phyloP scores from a whole-genome alignment of 2,329 filamentous ascomycete genomes.

The Triangularia verruculosa region DNA sequence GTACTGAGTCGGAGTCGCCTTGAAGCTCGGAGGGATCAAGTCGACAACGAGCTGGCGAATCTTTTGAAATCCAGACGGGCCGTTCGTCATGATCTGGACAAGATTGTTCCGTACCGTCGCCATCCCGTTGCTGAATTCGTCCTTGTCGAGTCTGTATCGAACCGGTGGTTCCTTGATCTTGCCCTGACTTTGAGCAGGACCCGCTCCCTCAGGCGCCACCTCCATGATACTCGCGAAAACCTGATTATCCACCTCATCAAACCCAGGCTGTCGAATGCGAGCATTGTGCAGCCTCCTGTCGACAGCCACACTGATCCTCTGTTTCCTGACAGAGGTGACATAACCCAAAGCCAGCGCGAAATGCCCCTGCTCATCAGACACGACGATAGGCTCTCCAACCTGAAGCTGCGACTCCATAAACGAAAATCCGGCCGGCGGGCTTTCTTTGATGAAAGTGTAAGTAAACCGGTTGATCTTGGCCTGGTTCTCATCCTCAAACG shows the following conservation, averaged over 20 bases:
- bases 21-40: slow-evolving; percentile 70
- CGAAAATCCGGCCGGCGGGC: slow-evolving; percentile 61
- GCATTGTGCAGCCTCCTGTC: slow-evolving; percentile 88
- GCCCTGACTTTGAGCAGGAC: slow-evolving; percentile 49
- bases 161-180: slow-evolving; percentile 54
- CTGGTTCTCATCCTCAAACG: slow-evolving; percentile 63
- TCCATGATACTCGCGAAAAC: slow-evolving; percentile 92
- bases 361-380: slow-evolving; percentile 92
- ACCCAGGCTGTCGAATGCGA: slow-evolving; percentile 70
- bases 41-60: slow-evolving; percentile 81
- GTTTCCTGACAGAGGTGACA: slow-evolving; percentile 72
- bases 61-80: slow-evolving; percentile 65
- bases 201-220: slow-evolving; percentile 58
- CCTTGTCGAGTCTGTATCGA: slow-evolving; percentile 87
- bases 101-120: slow-evolving; percentile 91
- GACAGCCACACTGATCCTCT: slow-evolving; percentile 80
- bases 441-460: slow-evolving; percentile 79
- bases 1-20: slow-evolving; percentile 60
- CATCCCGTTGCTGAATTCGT: slow-evolving; percentile 98
- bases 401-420: slow-evolving; percentile 88
- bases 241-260: slow-evolving; percentile 75
- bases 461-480: slow-evolving; percentile 88
- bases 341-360: slow-evolving; percentile 94
- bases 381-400: slow-evolving; percentile 87
- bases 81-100: slow-evolving; percentile 84